Conservation (phyloP, 2,329 filamentous ascomycete genomes). For the Claviceps quebecensis region DNA sequence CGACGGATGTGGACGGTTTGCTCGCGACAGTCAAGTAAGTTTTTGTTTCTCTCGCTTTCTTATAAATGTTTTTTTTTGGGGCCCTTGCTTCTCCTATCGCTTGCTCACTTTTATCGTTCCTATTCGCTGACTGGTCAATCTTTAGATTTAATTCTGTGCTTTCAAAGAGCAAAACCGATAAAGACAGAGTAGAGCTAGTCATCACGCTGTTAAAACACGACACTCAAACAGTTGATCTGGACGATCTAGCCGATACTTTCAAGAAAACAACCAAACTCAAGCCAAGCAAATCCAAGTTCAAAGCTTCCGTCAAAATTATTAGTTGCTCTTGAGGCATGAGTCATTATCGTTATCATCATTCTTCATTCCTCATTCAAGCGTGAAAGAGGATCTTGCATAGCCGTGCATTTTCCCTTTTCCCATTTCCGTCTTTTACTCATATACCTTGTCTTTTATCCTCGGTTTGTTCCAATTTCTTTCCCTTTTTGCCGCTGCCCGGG, state of each 20-base stretch:
- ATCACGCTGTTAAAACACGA: constrained; percentile 20
- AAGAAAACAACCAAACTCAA: constrained; percentile 21
- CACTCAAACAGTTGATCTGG: constrained; percentile 17
- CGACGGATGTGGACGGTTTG: constrained; percentile 21
- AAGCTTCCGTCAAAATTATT: constrained; percentile 18
- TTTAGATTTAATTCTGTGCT: constrained; percentile 3
- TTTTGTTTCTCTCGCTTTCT: neutral
- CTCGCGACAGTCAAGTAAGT: constrained; percentile 24
- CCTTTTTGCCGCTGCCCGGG: too few species aligned
- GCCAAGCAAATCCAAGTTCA: constrained; percentile 17
- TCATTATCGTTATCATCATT: constrained; percentile 2
- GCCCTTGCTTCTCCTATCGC: neutral
- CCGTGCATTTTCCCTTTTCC: neutral
- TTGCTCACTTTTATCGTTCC: neutral
- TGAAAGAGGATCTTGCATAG: neutral
- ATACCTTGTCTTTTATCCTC: neutral
- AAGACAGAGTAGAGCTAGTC: constrained; percentile 22
- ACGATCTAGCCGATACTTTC: constrained; percentile 20
- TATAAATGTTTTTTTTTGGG: too few species aligned
- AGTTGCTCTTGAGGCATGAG: constrained; percentile 10
- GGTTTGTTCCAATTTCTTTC: neutral
- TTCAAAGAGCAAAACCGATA: constrained; percentile 13
- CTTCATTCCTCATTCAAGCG: neutral
- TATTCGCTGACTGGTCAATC: neutral
- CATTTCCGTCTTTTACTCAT: neutral